Conservation (phyloP, 805 yeast genomes). For the Wickerhamiella bombiphila region DNA sequence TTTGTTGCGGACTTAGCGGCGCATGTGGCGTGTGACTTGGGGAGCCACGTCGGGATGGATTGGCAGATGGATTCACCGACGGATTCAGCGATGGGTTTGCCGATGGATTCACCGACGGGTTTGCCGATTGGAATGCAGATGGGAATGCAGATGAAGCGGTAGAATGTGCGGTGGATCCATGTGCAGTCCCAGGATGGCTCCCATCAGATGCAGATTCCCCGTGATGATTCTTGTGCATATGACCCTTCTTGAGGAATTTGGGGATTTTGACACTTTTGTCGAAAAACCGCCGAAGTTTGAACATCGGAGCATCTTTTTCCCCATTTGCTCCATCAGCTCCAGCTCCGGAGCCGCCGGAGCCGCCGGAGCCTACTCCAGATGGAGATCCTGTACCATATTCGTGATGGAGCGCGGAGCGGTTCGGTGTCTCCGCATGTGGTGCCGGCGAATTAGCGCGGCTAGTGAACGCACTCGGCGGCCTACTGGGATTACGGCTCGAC, state of each 20-base stretch:
- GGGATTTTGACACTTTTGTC: conserved; percentile 10
- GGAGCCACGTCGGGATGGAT: neutral
- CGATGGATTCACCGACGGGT: neutral
- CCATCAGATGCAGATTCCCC: neutral
- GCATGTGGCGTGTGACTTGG: neutral
- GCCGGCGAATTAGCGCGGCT: too few species aligned
- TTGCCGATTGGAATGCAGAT: neutral
- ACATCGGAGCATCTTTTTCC: conserved; percentile 4
- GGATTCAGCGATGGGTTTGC: neutral
- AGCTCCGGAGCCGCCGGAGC: too few species aligned
- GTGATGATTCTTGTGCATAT: neutral
- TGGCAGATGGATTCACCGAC: neutral
- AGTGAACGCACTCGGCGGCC: neutral
- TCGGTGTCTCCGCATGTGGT: too few species aligned
- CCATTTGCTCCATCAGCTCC: neutral
- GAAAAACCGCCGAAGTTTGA: conserved; percentile 17
- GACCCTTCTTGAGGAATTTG: conserved; percentile 1
- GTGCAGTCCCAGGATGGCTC: neutral
- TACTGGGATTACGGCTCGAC: neutral
- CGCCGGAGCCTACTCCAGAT: too few species aligned
- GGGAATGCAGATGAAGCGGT: neutral
- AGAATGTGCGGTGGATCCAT: neutral
- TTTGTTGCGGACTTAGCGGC: neutral
- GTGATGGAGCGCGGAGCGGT: too few species aligned
- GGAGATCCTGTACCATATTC: too few species aligned